A percentile compares a stretch with the other conserved stretches of the same genome.
Evolutionary conservation across 306 rosid species (phyloP).

Genomic region (Oemleria cerasiformis): DNA sequence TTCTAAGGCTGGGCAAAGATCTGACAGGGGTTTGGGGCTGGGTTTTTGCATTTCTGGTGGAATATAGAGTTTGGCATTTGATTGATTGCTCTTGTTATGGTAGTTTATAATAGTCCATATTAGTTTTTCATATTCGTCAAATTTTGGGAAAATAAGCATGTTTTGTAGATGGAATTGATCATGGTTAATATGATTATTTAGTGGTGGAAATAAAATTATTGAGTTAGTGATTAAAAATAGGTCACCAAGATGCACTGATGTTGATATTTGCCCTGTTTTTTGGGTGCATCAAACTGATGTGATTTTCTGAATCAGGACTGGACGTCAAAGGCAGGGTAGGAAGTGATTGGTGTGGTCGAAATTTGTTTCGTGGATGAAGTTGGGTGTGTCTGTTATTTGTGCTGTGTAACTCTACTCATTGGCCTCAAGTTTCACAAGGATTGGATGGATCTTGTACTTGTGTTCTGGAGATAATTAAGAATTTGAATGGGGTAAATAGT

Average conservation of each 20-base stretch:
- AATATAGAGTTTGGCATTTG: conserved; percentile 3
- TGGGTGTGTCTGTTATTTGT: conserved; percentile 8
- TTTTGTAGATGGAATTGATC: not conserved
- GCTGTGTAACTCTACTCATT: conserved; percentile 8
- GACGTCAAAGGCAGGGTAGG: conserved; percentile 18
- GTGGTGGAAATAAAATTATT: not conserved
- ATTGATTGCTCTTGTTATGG: conserved; percentile 8
- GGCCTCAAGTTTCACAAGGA: conserved; percentile 18
- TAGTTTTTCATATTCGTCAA: not conserved
- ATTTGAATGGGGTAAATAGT: conserved; percentile 13
- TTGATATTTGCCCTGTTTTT: not conserved
- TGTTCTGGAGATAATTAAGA: conserved; percentile 21
- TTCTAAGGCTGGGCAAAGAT: conserved; percentile 21
- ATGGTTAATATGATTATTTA: conserved; percentile 1
- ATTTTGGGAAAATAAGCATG: not conserved
- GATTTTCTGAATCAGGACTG: conserved; percentile 50
- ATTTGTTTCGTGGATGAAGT: conserved; percentile 13
- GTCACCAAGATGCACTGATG: not conserved
- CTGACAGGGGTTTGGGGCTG: conserved; percentile 21
- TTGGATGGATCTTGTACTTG: conserved; percentile 30
- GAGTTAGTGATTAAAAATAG: conserved; percentile 12
- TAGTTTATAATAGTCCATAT: conserved; percentile 8
- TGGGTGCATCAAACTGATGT: conserved; percentile 21
- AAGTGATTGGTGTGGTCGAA: conserved; percentile 25
- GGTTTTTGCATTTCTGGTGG: not conserved